A percentile compares a stretch with the other conserved stretches of the same genome.
phyloP scores from a whole-genome alignment of 768 basidiomycete genomes.

The Collybia sordida region DNA sequence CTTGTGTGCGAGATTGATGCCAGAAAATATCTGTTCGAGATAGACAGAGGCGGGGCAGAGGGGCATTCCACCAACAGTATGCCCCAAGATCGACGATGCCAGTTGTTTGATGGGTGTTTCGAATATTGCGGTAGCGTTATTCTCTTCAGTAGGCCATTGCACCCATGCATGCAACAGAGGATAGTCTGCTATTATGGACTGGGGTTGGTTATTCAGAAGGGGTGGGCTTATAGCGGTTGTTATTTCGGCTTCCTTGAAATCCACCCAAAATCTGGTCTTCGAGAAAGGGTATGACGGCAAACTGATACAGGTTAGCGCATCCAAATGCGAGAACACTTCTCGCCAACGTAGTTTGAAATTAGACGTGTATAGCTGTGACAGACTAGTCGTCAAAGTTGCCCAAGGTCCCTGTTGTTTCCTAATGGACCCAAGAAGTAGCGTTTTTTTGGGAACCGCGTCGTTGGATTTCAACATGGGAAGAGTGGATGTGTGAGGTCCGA shows the following conservation, averaged over 20 bases:
- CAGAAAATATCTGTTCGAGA: conserved; percentile 53
- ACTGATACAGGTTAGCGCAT: conserved; percentile 39
- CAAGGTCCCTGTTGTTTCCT: conserved; percentile 43
- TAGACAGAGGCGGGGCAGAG: conserved; percentile 71
- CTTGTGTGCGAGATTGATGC: conserved; percentile 34
- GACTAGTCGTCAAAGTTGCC: conserved; percentile 41
- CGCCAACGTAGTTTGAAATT: conserved; percentile 51
- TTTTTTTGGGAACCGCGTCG: conserved; percentile 25
- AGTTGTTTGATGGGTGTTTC: conserved; percentile 50
- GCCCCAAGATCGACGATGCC: conserved; percentile 48
- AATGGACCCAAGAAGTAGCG: conserved; percentile 49
- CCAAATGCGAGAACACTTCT: conserved; percentile 46
- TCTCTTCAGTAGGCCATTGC: conserved; percentile 38
- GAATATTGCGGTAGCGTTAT: conserved; percentile 43
- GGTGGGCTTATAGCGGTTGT: neutral
- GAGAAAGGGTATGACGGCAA: conserved; percentile 68
- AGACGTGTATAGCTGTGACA: conserved; percentile 49
- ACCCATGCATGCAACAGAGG: conserved; percentile 39
- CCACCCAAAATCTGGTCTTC: conserved; percentile 55
- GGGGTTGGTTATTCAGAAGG: neutral
- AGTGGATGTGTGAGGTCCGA: conserved; percentile 61
- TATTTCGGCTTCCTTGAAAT: conserved; percentile 31
- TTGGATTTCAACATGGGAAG: conserved; percentile 56
- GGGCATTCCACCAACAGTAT: conserved; percentile 52
- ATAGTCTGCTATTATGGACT: conserved; percentile 20